Base-by-base conservation (phyloP, 2,329 filamentous ascomycete species). In the Gnomoniopsis sp. region DNA sequence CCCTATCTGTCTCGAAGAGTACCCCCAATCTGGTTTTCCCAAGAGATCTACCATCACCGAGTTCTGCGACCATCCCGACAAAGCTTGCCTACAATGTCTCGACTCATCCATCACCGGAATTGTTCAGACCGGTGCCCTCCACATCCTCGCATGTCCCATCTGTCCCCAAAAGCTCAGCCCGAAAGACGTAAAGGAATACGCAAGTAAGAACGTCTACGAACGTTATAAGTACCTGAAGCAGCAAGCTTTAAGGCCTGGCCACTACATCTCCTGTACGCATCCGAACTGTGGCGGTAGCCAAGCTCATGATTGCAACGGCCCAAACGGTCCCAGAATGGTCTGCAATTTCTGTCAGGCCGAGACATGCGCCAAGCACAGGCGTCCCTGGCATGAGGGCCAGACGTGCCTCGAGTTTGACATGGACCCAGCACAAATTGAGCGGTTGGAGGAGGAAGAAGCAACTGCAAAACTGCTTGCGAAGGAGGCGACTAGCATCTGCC, bases 181-280 rank as follows among this genome's bases (percentile, higher is more conserved):
- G 11, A 22, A 17, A 6, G 33, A 61, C 19, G n/a, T 61, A 6
- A 59, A 56, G 22, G 46, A 46, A 21, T 61, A 59, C 21, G 36
- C 56, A 36, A 56, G 12, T 11, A 15, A 30, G 2, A n/a, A 36
- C 6, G 36, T 59, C 34, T 59, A 59, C 38, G 8, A 53, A 38
- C 56, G 56, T 11, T 61, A 61, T 49, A 17, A 34, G 7, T 56
- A 59, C 43, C 57, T 61, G 3, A 59, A 59, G 30, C 36, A 53
- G 30, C 56, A 61, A 49, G 59, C 59, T 22, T 41, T 56, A 49
- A 61, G 59, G 11, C 56, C 59, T 0, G 53, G 59, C n/a, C 59
- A 61, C 38, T 61, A 51, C 15, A 61, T 61, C 19, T 61, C 59
- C 15, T 61, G 59, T n/a, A 61, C 53, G 14, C 59, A 55, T 19